These are phyloP conservation scores for Nannochloris sp. DNA, from an alignment of 139 green algal genomes.

Conservation along the genomic window DNA sequence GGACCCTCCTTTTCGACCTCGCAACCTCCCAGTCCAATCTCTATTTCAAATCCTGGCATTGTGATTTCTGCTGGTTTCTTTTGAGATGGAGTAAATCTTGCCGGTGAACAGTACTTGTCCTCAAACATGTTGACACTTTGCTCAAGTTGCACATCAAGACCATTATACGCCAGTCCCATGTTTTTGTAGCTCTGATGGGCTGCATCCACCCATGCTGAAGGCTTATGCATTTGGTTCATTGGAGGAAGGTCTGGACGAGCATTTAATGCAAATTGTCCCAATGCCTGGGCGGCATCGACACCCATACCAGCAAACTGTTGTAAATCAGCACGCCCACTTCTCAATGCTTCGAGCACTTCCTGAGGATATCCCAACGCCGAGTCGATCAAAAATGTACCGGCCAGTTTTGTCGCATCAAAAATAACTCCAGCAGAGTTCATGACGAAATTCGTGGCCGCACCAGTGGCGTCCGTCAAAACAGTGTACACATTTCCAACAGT, in stretches of 20 bases:
- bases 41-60: constrained; percentile 12
- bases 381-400: background rate
- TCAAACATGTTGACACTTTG: background rate
- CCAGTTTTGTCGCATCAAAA: background rate
- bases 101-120: constrained; percentile 1
- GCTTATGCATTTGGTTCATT: background rate
- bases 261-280: constrained; percentile 2
- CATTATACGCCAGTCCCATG: constrained; percentile 1
- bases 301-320: background rate
- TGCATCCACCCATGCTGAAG: background rate
- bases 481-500: background rate
- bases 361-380: background rate
- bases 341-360: background rate
- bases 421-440: background rate
- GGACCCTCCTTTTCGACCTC: constrained; percentile 5
- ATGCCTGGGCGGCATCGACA: background rate
- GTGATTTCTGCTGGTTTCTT: background rate
- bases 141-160: background rate
- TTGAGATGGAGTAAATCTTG: background rate
- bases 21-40: constrained; percentile 19
- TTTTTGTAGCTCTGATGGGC: background rate
- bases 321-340: background rate
- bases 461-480: background rate
- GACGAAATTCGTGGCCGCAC: background rate
- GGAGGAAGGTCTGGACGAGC: constrained; percentile 1